Evolutionary conservation across 176 grass and related monocot genomes (phyloP), one percentile per base, ranked within the genome.

Genomic region (Urochloa ruziziensis): DNA sequence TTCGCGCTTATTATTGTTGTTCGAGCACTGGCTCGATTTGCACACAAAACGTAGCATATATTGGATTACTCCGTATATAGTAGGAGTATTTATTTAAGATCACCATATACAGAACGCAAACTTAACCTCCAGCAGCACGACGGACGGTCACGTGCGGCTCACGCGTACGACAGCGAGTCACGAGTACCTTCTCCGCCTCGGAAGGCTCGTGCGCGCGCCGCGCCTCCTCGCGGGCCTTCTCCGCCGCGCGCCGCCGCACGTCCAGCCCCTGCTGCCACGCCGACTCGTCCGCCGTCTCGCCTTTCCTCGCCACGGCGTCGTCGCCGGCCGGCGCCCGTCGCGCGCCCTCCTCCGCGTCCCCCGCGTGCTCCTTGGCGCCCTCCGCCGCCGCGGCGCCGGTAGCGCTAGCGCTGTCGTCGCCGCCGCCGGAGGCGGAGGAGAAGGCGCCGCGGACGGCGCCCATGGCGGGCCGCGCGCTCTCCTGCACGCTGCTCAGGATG

Each of bases 241-340:
- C 84, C 17, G 17, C 88, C 0, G 88, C 88, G 35, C 88, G 72
- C 23, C 83, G 81, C 46, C 74, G 78, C 57, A 85, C 85, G 33
- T 82, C 81, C 74, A 88, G 18, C 23, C 67, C 78, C 29, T 90
- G 84, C 84, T 90, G 88, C 87, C 88, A 62, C 35, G 77, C 88
- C 30, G 91, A 90, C 70, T 93, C 88, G 21, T 85, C 2, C 11
- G n/a, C n/a, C n/a, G 81, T 88, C 69, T 87, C 76, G 73, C 84
- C 88, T 63, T 84, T 84, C 53, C 65, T 68, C 16, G 7, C 81
- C 84, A 68, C 71, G 39, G 91, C 64, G 4, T 70, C n/a, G n/a
- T n/a, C 48, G 17, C 80, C 84, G 5, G 88, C 70, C 11, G 90
- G 62, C 79, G 73, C 70, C 14, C 6, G 70, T 69, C 91, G 75